Percentiles rank a stretch among this genome's conserved stretches.
Evolutionary conservation across 495 filamentous ascomycete species (phyloP).

Genomic region (Talaromyces nanjingensis): DNA sequence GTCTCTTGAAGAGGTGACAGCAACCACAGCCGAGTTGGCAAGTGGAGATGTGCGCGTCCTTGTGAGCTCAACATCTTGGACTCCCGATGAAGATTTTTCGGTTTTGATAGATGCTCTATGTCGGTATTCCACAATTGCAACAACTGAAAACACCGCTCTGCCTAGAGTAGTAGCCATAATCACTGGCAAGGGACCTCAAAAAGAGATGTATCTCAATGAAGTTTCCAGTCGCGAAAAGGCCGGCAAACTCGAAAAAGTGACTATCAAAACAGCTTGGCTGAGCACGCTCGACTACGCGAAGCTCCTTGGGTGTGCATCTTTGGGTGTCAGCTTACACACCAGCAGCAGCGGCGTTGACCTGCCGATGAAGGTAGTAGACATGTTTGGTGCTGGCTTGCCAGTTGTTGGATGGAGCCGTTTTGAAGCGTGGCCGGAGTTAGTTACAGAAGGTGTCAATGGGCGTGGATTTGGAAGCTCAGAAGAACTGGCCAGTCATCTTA

Average conservation of each 20-base stretch:
- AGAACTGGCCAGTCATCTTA: slow-evolving; percentile 52
- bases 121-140: slow-evolving; percentile 53
- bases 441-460: slow-evolving; percentile 80
- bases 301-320: slow-evolving; percentile 79
- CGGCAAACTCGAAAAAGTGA: slow-evolving; percentile 57
- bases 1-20: slow-evolving; percentile 49
- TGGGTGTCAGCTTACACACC: slow-evolving; percentile 87
- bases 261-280: slow-evolving; percentile 76
- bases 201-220: slow-evolving; percentile 60
- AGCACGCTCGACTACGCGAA: slow-evolving; percentile 75
- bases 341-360: slow-evolving; percentile 92
- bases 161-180: slow-evolving; percentile 78
- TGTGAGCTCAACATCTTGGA: slow-evolving; percentile 94
- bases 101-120: slow-evolving; percentile 80
- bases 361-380: slow-evolving; percentile 99
- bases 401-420: slow-evolving; percentile 81
- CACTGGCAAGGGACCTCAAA: slow-evolving; percentile 86
- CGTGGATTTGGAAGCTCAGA: slow-evolving; percentile 64
- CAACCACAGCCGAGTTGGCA: slow-evolving; percentile 49
- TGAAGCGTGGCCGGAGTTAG: slow-evolving; percentile 79
- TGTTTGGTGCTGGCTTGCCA: slow-evolving; percentile 91
- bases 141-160: slow-evolving; percentile 24
- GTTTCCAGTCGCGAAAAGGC: slow-evolving; percentile 52
- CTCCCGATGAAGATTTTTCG: slow-evolving; percentile 90
- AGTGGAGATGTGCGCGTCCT: slow-evolving; percentile 55